phyloP scores from a whole-genome alignment of 345 rosid species.

The Melastoma malabathricum region DNA sequence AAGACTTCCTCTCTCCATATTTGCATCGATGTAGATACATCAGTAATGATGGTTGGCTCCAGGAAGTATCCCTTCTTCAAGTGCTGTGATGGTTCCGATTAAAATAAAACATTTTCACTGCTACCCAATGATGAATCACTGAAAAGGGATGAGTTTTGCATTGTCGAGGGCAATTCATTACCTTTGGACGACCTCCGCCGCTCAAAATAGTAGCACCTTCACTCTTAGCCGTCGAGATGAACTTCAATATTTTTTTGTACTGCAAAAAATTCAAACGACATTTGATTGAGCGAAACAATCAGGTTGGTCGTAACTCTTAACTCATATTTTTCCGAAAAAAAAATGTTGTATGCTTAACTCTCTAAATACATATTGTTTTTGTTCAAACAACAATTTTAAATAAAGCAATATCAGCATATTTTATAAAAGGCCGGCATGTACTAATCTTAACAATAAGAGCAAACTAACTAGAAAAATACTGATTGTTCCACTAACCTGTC shows the following conservation, averaged over 20 bases:
- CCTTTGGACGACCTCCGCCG: conserved; percentile 91
- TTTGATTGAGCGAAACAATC: not conserved
- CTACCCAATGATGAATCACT: not conserved
- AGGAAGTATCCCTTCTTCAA: conserved; percentile 65
- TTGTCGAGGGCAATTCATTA: conserved; percentile 9
- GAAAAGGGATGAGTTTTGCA: conserved; percentile 1
- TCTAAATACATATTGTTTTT: too few species aligned
- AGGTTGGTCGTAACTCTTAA: not conserved
- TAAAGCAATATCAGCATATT: not conserved
- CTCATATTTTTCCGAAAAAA: conserved; percentile 4
- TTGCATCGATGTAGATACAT: conserved; percentile 84
- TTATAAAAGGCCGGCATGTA: too few species aligned
- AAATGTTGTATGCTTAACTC: too few species aligned
- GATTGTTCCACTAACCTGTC: conserved; percentile 55
- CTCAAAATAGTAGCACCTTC: conserved; percentile 84
- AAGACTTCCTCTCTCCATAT: conserved; percentile 99
- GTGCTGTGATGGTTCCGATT: conserved; percentile 36
- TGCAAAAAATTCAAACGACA: conserved; percentile 13
- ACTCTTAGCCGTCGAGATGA: conserved; percentile 67
- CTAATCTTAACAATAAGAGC: not conserved
- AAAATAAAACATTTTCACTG: conserved; percentile 7
- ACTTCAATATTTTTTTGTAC: conserved; percentile 65
- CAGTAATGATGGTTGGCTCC: conserved; percentile 66
- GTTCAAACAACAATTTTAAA: not conserved
- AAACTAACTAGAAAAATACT: not conserved